Evolutionary conservation across 306 rosid genomes (phyloP), one percentile per base, ranked within the genome.

Genomic region (Echinosophora koreensis): DNA sequence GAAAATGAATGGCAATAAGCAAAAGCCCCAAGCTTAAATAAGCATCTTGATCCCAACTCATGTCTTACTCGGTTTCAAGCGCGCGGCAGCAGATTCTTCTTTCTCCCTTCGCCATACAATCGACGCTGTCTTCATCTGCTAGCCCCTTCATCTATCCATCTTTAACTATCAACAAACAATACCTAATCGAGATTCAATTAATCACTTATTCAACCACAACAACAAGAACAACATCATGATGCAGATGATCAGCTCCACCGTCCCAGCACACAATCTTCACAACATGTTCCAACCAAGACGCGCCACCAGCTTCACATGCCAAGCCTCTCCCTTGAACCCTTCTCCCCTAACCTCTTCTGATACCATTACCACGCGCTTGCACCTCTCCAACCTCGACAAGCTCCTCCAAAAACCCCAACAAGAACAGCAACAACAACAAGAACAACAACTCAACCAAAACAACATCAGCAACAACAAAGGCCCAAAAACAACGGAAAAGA

Each of bases 381-480:
- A 92, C 64, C 86, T 96, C 47, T 65, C 91, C 0, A 96, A 96
- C 58, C 94, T 96, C 12, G 93, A 96, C 5, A 92, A 87, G 69
- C 87, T 96, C 37, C 94, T 96, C 18, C 85, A 80, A 1, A 91
- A 84, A 77, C 32, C 82, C 0, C 66, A 46, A 52, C 83, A 73
- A 7, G 18, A 2, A 0, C 61, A 37, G 30, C 83, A 72, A 13
- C 57, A 61, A 34, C 66, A 11, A 2, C 16, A 18, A 5, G 11
- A 49, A 8, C 39, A 8, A 22, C 22, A 22, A 22, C 22, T 22
- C 22, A 11, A 22, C 37, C 61, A 12, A 11, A 30, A 9, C 77
- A 12, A 2, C 59, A 65, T 11, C 54, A 15, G 34, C 41, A 3
- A 0, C 58, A 49, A 34, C 82, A 72, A 15, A 52, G 28, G 59